Base-by-base conservation (phyloP, 495 filamentous ascomycete genomes). In the Pyrenula aspistea region DNA sequence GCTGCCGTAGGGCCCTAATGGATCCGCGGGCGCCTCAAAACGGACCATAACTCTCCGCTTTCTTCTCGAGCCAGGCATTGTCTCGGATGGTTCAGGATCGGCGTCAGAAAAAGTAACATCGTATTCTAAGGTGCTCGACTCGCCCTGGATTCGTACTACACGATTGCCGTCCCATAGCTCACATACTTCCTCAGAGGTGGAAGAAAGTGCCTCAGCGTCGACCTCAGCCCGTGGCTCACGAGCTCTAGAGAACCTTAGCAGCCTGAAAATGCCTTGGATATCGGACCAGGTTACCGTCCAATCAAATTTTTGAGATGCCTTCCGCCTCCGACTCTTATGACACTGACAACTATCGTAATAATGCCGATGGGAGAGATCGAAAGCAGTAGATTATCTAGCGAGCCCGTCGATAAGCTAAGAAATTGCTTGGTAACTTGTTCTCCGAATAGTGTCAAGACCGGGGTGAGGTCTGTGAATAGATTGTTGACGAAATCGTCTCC, bases 391-490 rank as follows among this genome's bases (percentile, higher is more conserved):
- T 77, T 73, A 53, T 83, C 81, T 0, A 76, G 57, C 51, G 68
- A 62, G 23, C 64, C 71, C 22, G 71, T 72, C 0, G 74, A 72
- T 55, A 81, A 74, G 56, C 77, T 80, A 51, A 83, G 72, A 55
- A 77, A 83, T 63, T 84, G 81, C 59, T 72, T 78, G 0, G 80
- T 77, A 24, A 84, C 68, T 48, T 72, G 66, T 50, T 83, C 80
- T 1, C 81, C 79, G 53, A 83, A 83, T 0, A 82, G 70, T 11
- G 74, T 66, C 25, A 83, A 71, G 0, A 83, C 58, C 1, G 75
- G 76, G 8, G 73, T 73, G 62, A 76, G 63, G 52, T 77, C 75
- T 21, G 71, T 75, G 2, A 71, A 72, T 60, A 77, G 67, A 57
- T 82, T 79, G 61, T 82, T 76, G 10, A 73, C 67, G 59, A 83